Conservation (phyloP, 108 stramenopile genomes). For the Chaetoceros tenuissimus region DNA sequence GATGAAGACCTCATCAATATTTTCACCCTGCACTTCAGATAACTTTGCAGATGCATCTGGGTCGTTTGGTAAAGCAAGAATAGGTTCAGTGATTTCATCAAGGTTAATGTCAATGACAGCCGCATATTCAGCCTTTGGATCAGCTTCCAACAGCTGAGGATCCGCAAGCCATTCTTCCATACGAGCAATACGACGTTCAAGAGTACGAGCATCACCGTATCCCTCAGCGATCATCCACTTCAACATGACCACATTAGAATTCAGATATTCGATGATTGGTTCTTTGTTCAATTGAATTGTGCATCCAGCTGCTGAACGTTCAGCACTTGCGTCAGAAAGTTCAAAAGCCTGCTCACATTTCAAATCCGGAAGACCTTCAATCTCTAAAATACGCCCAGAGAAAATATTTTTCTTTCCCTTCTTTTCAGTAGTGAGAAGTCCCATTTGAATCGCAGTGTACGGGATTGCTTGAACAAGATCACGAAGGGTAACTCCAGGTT, state of each 20-base stretch:
- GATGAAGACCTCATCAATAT: slow-evolving; percentile 96
- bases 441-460: slow-evolving; percentile 87
- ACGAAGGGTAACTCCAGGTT: slow-evolving; percentile 92
- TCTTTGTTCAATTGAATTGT: slow-evolving; percentile 92
- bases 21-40: slow-evolving; percentile 74
- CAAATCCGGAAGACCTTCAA: slow-evolving; percentile 88
- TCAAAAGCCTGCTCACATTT: slow-evolving; percentile 98
- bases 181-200: slow-evolving; percentile 89
- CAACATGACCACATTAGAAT: slow-evolving; percentile 91
- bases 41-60: slow-evolving; percentile 88
- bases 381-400: slow-evolving; percentile 89
- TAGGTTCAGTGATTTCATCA: slow-evolving; percentile 89
- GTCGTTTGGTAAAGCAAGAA: slow-evolving; percentile 91
- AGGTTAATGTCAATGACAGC: slow-evolving; percentile 89
- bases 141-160: slow-evolving; percentile 86
- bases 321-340: slow-evolving; percentile 86
- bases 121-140: slow-evolving; percentile 83
- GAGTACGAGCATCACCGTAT: slow-evolving; percentile 88
- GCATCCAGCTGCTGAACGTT: slow-evolving; percentile 93
- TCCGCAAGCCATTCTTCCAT: slow-evolving; percentile 92
- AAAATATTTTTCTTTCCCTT: slow-evolving; percentile 95
- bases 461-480: slow-evolving; percentile 96
- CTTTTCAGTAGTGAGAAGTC: slow-evolving; percentile 90
- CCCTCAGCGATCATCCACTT: slow-evolving; percentile 98
- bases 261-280: slow-evolving; percentile 90